A percentile compares a stretch with the other conserved stretches of the same genome.
These are phyloP conservation scores for Patellifolia procumbens DNA, from an alignment of 179 eudicot genomes.

Conservation along the genomic window DNA sequence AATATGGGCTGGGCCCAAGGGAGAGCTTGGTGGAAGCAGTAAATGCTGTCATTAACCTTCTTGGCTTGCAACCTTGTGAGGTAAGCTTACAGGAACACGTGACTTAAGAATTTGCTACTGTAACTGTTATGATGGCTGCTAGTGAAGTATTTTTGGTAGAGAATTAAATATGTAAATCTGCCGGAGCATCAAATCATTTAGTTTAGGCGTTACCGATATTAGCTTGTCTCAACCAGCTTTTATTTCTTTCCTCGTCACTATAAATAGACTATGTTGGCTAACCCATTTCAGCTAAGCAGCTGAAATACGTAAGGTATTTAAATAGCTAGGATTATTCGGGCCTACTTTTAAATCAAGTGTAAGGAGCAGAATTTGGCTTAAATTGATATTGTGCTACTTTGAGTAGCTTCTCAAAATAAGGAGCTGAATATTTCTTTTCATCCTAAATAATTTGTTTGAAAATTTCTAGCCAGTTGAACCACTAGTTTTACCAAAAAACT, in stretches of 20 bases:
- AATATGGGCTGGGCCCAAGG: constrained; percentile 94
- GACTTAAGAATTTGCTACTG: background rate
- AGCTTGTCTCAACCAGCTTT: background rate
- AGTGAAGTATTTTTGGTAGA: background rate
- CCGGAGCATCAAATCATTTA: constrained; percentile 4
- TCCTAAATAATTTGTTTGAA: too few relatives aligned
- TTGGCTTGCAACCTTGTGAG: constrained; percentile 99
- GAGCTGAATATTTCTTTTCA: too few relatives aligned
- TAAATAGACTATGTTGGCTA: too few relatives aligned
- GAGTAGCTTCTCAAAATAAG: too few relatives aligned
- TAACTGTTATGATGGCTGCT: background rate
- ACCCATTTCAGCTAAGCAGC: too few relatives aligned
- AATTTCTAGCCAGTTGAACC: too few relatives aligned
- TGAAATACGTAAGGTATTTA: too few relatives aligned
- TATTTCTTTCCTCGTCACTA: background rate
- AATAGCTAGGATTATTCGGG: too few relatives aligned
- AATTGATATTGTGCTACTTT: too few relatives aligned
- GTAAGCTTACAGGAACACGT: constrained; percentile 35
- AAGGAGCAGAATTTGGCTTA: too few relatives aligned
- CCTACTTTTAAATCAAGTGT: background rate
- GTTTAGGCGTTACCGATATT: background rate
- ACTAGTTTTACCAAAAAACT: too few relatives aligned
- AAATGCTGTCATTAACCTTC: constrained; percentile 73
- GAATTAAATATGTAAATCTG: background rate
- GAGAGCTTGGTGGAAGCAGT: constrained; percentile 93